Evolutionary conservation across 768 basidiomycete genomes (phyloP).

Genomic region (Strobilomyces confusus): DNA sequence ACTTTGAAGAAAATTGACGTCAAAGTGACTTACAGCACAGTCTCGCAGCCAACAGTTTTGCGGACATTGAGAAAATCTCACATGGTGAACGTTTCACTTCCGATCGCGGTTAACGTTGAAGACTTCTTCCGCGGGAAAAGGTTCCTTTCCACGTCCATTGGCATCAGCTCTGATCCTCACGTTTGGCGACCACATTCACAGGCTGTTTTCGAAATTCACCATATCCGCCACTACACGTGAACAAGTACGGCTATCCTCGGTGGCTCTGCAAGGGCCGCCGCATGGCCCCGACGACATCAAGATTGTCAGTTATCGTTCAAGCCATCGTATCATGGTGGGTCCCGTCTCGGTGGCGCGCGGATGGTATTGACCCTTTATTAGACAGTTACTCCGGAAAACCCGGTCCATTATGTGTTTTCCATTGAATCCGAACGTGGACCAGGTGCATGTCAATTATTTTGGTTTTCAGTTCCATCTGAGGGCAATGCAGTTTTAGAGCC

Average conservation of each 20-base stretch:
- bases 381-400: constrained; percentile 73
- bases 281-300: constrained; percentile 45
- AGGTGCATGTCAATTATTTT: constrained; percentile 36
- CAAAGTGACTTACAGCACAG: constrained; percentile 65
- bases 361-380: constrained; percentile 29
- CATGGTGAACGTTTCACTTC: constrained; percentile 64
- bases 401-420: constrained; percentile 78
- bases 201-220: constrained; percentile 88
- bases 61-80: constrained; percentile 55
- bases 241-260: constrained; percentile 69
- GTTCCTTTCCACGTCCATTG: constrained; percentile 37
- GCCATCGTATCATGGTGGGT: constrained; percentile 49
- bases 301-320: constrained; percentile 46
- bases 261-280: constrained; percentile 46
- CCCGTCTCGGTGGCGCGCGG: background rate
- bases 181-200: constrained; percentile 30
- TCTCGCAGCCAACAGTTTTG: constrained; percentile 44
- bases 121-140: constrained; percentile 89
- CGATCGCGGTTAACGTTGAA: constrained; percentile 90
- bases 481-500: constrained; percentile 52
- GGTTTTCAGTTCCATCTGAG: constrained; percentile 8
- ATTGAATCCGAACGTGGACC: constrained; percentile 61
- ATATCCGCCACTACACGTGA: constrained; percentile 79
- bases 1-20: constrained; percentile 71
- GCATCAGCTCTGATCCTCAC: background rate